Conservation (phyloP, 805 yeast genomes). For the Starmerella asiatica region DNA sequence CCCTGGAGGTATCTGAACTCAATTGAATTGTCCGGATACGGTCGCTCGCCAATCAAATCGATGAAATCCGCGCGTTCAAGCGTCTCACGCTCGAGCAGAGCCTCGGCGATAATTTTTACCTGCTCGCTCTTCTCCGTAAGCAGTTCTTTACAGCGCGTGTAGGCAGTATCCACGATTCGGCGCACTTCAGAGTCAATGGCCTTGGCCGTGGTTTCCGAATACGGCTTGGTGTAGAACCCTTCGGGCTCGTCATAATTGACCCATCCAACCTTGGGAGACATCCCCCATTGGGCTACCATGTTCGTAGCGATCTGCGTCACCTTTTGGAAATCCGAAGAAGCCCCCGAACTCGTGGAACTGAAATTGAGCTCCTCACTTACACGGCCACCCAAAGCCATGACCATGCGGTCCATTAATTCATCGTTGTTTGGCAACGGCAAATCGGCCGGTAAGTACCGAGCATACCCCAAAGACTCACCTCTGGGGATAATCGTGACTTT, state of each 20-base stretch:
- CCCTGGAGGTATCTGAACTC: constrained; percentile 24
- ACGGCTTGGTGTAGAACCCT: constrained; percentile 69
- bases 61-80: constrained; percentile 91
- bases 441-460: constrained; percentile 93
- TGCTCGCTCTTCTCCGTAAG: constrained; percentile 58
- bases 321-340: constrained; percentile 90
- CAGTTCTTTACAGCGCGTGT: constrained; percentile 53
- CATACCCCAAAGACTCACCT: constrained; percentile 94
- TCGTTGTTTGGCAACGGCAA: constrained; percentile 60
- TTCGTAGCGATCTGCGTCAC: constrained; percentile 86
- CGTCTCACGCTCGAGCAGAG: constrained; percentile 73
- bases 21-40: constrained; percentile 38
- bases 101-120: constrained; percentile 77
- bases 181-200: constrained; percentile 73
- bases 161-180: constrained; percentile 62
- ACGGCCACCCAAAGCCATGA: constrained; percentile 95
- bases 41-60: constrained; percentile 74
- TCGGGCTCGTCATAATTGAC: constrained; percentile 58
- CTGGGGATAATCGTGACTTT: constrained; percentile 95
- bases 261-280: constrained; percentile 81
- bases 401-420: constrained; percentile 80
- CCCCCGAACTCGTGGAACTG: constrained; percentile 87
- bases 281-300: constrained; percentile 88
- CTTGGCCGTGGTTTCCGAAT: constrained; percentile 73
- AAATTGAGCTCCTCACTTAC: constrained; percentile 92